These are phyloP conservation scores for Chlamydomonas urium DNA, from an alignment of 139 green algal genomes.

Conservation along the genomic window DNA sequence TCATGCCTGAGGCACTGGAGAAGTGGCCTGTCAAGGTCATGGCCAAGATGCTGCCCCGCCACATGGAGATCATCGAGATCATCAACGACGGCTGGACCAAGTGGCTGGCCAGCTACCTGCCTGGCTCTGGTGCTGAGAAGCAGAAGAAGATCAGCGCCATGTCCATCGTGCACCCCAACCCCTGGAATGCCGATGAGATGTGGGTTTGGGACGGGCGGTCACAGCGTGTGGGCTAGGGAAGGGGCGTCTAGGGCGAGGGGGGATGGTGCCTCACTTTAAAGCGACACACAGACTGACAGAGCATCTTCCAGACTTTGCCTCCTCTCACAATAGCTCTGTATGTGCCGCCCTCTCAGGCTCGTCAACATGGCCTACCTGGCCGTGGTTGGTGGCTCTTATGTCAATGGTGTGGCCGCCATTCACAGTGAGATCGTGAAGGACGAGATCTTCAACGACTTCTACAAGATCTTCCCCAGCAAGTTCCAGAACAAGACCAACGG, in stretches of 20 bases:
- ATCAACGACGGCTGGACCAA: constrained; percentile 52
- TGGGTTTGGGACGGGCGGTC: constrained; percentile 39
- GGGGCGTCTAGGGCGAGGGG: no score
- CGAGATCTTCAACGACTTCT: constrained; percentile 79
- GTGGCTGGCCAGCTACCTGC: constrained; percentile 45
- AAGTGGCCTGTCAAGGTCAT: constrained; percentile 93
- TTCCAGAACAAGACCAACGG: constrained; percentile 99
- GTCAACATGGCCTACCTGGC: constrained; percentile 97
- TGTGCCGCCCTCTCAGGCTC: no score
- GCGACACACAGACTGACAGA: no score
- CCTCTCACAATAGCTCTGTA: no score
- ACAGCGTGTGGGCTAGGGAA: no score
- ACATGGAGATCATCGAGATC: constrained; percentile 95
- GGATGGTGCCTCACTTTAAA: no score
- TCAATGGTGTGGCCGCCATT: constrained; percentile 97
- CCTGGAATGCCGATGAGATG: constrained; percentile 83
- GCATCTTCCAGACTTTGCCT: no score
- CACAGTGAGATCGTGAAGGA: constrained; percentile 90
- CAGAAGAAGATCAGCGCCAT: constrained; percentile 62
- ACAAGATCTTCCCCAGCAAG: constrained; percentile 65
- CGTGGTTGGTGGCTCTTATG: constrained; percentile 71
- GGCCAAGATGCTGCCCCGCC: constrained; percentile 91
- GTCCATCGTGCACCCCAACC: constrained; percentile 81
- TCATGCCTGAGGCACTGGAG: constrained; percentile 98
- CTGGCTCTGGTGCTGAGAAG: constrained; percentile 19